These are phyloP conservation scores for Fusarium keratoplasticum DNA, from an alignment of 2,329 filamentous ascomycete species.

Conservation along the genomic window DNA sequence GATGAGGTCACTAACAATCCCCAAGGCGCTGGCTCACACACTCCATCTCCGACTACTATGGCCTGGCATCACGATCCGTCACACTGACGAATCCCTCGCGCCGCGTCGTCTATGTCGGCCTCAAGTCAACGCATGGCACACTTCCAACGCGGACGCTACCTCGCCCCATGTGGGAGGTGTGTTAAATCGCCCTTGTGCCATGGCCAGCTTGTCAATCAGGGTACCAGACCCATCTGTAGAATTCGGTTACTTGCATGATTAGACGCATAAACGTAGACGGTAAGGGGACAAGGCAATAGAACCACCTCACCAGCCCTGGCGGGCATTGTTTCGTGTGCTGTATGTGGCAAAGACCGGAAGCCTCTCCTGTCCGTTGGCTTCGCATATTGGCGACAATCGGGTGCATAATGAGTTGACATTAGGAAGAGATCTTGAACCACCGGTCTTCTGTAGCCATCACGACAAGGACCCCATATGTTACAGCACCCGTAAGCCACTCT, in stretches of 20 bases:
- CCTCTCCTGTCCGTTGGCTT: not conserved
- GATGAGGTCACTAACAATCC: constrained; percentile 6
- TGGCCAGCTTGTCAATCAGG: not conserved
- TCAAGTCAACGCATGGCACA: constrained; percentile 62
- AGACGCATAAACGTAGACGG: constrained; percentile 35
- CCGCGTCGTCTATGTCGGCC: constrained; percentile 85
- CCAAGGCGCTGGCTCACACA: constrained; percentile 90
- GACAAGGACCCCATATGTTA: not conserved
- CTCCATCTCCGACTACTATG: constrained; percentile 92
- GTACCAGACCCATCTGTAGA: not conserved
- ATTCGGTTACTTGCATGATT: constrained; percentile 9
- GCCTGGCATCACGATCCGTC: constrained; percentile 84
- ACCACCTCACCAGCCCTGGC: constrained; percentile 25
- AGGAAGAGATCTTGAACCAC: not conserved
- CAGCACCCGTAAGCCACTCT: not conserved
- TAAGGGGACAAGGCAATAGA: constrained; percentile 37
- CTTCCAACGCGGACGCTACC: constrained; percentile 58
- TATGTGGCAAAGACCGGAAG: not conserved
- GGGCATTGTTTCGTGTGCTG: constrained; percentile 29
- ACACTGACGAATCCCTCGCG: constrained; percentile 76
- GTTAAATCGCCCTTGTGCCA: constrained; percentile 48
- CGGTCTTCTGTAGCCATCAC: not conserved
- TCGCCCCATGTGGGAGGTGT: constrained; percentile 73
- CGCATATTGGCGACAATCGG: not conserved
- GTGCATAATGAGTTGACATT: not conserved